A percentile compares a stretch with the other conserved stretches of the same genome.
Evolutionary conservation across 805 yeast genomes (phyloP).

Genomic region (Starmerella vaccinii): DNA sequence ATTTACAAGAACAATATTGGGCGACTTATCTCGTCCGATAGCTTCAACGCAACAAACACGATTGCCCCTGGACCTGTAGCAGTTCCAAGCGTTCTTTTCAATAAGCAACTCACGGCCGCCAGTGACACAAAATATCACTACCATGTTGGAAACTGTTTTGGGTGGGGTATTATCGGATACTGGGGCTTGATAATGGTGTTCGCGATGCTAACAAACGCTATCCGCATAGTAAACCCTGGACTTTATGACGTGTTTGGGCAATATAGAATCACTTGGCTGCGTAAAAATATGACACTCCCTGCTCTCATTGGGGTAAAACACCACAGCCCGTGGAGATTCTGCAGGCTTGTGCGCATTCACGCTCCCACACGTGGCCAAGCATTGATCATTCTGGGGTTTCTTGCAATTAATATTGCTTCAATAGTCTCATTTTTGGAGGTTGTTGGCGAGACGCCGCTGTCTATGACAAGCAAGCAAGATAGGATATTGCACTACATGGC

Average conservation of each 20-base stretch:
- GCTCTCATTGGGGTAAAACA: constrained; percentile 29
- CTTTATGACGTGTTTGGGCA: constrained; percentile 30
- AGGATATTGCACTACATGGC: constrained; percentile 31
- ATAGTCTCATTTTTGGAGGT: constrained; percentile 23
- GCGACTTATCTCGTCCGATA: constrained; percentile 11
- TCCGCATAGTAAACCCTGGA: constrained; percentile 22
- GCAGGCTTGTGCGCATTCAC: constrained; percentile 16
- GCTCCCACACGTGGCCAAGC: constrained; percentile 39
- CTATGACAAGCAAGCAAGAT: constrained; percentile 33
- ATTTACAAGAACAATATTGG: constrained; percentile 28
- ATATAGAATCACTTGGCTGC: constrained; percentile 18
- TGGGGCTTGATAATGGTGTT: constrained; percentile 27
- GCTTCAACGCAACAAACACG: constrained; percentile 4
- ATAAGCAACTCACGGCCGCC: constrained; percentile 23
- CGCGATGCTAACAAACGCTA: constrained; percentile 23
- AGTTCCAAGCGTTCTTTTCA: constrained; percentile 15
- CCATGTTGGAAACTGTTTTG: constrained; percentile 27
- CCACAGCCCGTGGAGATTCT: constrained; percentile 24
- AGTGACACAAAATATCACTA: constrained; percentile 27
- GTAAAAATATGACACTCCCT: constrained; percentile 30
- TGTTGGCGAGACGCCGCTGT: constrained; percentile 21
- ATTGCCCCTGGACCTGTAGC: constrained; percentile 18
- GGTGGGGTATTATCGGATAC: constrained; percentile 27
- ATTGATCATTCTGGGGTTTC: constrained; percentile 31
- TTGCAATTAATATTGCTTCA: constrained; percentile 28